Percentiles rank a stretch among this genome's conserved stretches.
phyloP scores from a whole-genome alignment of 345 rosid genomes.

The Boechera divaricarpa region DNA sequence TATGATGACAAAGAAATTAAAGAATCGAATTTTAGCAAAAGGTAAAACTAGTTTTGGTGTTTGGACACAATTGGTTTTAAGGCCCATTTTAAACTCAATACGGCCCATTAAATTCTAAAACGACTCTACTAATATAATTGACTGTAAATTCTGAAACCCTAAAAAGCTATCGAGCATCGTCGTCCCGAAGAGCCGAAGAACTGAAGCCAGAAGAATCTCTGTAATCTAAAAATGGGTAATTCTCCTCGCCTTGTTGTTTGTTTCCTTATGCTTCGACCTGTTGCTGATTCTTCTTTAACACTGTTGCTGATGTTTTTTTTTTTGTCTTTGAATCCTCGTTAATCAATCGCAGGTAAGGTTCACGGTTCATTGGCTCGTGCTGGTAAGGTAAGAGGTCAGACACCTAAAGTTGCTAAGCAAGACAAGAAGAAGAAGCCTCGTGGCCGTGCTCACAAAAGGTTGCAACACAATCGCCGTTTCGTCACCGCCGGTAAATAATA shows the following conservation, averaged over 20 bases:
- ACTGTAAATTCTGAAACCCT: neutral
- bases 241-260: neutral
- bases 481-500: slow-evolving; percentile 60
- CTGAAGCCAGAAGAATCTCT: neutral
- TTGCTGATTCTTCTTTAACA: neutral
- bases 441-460: slow-evolving; percentile 84
- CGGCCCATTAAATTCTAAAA: too few relatives aligned
- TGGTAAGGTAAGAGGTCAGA: slow-evolving; percentile 91
- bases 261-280: neutral
- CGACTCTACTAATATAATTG: neutral
- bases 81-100: too few relatives aligned
- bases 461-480: slow-evolving; percentile 95
- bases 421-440: slow-evolving; percentile 97
- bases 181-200: neutral
- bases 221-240: neutral
- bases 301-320: neutral
- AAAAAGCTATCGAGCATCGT: neutral
- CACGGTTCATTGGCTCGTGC: slow-evolving; percentile 86
- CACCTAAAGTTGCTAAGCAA: slow-evolving; percentile 87
- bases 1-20: too few relatives aligned
- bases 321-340: neutral
- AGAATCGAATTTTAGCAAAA: too few relatives aligned
- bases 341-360: slow-evolving; percentile 51
- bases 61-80: too few relatives aligned
- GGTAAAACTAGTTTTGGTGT: too few relatives aligned